Evolutionary conservation across 805 yeast species (phyloP).

Genomic region (Dipodascus geniculatus): DNA sequence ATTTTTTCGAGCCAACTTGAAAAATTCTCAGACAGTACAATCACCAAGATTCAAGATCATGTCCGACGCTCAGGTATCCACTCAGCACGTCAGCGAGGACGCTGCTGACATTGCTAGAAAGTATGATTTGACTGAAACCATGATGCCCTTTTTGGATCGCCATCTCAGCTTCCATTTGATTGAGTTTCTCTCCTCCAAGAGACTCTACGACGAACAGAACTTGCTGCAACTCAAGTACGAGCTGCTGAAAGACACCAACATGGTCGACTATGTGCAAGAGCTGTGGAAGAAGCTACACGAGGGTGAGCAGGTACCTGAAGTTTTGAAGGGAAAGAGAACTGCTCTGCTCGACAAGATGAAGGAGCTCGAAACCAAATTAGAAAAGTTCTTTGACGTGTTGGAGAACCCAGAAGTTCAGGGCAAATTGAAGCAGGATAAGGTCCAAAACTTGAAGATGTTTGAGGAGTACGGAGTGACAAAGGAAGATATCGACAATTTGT

Average conservation of each 20-base stretch:
- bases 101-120: conserved; percentile 19
- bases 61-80: background rate
- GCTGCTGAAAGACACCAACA: conserved; percentile 44
- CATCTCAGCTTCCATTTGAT: conserved; percentile 45
- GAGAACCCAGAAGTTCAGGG: conserved; percentile 40
- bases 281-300: conserved; percentile 34
- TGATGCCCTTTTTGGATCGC: conserved; percentile 50
- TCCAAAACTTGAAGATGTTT: conserved; percentile 37
- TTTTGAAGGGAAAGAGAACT: conserved; percentile 26
- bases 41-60: no score
- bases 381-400: conserved; percentile 35
- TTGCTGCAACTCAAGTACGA: conserved; percentile 39
- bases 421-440: conserved; percentile 42
- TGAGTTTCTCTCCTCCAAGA: conserved; percentile 33
- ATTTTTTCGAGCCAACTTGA: background rate
- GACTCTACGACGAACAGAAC: conserved; percentile 34
- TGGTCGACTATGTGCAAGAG: conserved; percentile 39
- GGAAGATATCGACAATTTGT: conserved; percentile 38
- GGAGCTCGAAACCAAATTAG: conserved; percentile 32
- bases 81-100: background rate
- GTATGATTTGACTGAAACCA: conserved; percentile 42
- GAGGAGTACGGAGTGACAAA: conserved; percentile 30
- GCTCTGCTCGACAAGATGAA: conserved; percentile 27
- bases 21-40: background rate
- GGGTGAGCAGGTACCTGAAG: conserved; percentile 31